Evolutionary conservation across 768 basidiomycete genomes (phyloP).

Genomic region (Suillus lakei): DNA sequence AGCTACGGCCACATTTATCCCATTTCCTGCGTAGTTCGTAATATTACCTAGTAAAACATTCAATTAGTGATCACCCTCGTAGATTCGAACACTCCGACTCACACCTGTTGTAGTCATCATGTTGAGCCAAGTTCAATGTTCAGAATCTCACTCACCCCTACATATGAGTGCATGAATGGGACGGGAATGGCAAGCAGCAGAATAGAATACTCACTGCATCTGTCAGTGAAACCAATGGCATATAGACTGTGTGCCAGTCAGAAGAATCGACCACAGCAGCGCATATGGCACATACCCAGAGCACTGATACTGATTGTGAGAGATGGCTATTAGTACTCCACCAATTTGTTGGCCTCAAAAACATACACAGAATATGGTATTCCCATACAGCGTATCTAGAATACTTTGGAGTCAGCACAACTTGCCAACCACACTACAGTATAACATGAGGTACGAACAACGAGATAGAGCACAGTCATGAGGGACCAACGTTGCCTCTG

Average conservation of each 20-base stretch:
- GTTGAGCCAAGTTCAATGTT: background rate
- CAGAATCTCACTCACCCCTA: background rate
- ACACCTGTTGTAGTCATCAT: background rate
- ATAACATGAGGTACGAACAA: background rate
- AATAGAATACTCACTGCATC: background rate
- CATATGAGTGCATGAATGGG: background rate
- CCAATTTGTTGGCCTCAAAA: background rate
- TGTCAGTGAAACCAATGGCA: background rate
- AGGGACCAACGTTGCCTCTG: background rate
- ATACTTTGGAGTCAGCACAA: background rate
- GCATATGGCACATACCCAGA: background rate
- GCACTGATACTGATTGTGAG: background rate
- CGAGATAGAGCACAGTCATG: background rate
- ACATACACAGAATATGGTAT: background rate
- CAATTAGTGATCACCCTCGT: background rate
- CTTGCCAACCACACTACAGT: background rate
- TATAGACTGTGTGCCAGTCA: background rate
- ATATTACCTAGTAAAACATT: background rate
- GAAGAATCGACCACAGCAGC: background rate
- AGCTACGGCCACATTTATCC: background rate
- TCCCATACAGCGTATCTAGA: background rate
- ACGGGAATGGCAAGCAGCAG: background rate
- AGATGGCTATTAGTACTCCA: background rate
- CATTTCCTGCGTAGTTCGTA: background rate
- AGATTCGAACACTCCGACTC: background rate